Percentiles rank a stretch among this genome's conserved stretches.
These are phyloP conservation scores for Coemansia sp. DNA, from an alignment of 192 early-diverging fungal genomes.

Conservation along the genomic window DNA sequence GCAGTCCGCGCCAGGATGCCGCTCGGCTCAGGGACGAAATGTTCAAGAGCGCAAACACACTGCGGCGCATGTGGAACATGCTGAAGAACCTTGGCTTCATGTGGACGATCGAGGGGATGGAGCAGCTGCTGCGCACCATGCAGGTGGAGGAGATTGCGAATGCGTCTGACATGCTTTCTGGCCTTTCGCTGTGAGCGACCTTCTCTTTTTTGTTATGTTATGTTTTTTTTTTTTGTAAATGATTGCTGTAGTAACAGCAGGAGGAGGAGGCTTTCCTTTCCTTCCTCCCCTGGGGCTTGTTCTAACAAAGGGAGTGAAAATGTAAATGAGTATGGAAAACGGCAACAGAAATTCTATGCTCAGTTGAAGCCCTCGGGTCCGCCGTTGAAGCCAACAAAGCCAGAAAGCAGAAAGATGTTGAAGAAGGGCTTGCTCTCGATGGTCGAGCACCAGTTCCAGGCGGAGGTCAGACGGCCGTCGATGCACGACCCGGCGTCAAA, in stretches of 20 bases:
- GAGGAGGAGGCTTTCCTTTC: neutral
- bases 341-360: neutral
- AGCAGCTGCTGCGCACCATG: conserved; percentile 43
- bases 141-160: conserved; percentile 51
- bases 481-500: conserved; percentile 93
- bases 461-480: conserved; percentile 91
- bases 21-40: neutral
- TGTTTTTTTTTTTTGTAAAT: no score
- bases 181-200: conserved; percentile 15
- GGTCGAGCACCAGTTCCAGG: conserved; percentile 88
- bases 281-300: neutral
- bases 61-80: conserved; percentile 46
- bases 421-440: conserved; percentile 95
- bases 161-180: conserved; percentile 34
- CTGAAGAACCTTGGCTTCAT: conserved; percentile 45
- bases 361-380: conserved; percentile 16
- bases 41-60: conserved; percentile 8
- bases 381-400: conserved; percentile 80
- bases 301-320: no score
- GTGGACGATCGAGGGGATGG: conserved; percentile 42
- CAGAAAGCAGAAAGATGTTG: conserved; percentile 79
- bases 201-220: no score
- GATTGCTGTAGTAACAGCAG: neutral
- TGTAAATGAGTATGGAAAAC: no score
- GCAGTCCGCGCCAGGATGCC: neutral